A percentile compares a stretch with the other conserved stretches of the same genome.
Evolutionary conservation across 768 basidiomycete genomes (phyloP).

Genomic region (Steccherinum ochraceum): DNA sequence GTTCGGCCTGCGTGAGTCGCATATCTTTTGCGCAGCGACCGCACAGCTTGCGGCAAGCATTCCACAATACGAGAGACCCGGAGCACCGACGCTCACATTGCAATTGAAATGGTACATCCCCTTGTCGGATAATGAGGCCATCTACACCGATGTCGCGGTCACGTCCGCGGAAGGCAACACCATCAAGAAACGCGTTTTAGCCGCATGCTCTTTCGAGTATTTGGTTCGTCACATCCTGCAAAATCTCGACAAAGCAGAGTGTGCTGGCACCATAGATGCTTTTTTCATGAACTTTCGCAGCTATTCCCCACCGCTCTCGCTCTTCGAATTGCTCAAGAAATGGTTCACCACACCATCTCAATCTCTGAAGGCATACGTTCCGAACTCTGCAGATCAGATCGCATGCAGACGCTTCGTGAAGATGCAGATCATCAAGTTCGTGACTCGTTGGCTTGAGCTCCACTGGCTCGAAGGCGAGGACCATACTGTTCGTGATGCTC

Average conservation of each 20-base stretch:
- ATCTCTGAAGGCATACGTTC: not conserved
- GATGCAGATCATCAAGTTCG: conserved; percentile 50
- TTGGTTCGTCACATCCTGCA: not conserved
- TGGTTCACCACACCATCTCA: not conserved
- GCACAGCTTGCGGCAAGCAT: not conserved
- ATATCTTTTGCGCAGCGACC: not conserved
- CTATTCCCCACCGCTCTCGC: not conserved
- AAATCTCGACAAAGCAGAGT: not conserved
- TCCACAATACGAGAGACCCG: not conserved
- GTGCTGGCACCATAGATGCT: not conserved
- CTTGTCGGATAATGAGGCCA: not conserved
- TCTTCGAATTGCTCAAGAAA: not conserved
- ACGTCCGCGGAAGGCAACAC: not conserved
- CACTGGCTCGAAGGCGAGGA: conserved; percentile 45
- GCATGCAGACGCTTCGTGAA: conserved; percentile 23
- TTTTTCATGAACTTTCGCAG: not conserved
- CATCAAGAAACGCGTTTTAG: not conserved
- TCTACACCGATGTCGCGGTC: not conserved
- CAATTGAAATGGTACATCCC: not conserved
- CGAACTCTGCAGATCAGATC: not conserved
- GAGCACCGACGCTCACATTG: not conserved
- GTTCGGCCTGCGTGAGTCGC: not conserved
- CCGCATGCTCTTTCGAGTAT: not conserved
- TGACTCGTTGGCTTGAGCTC: conserved; percentile 63
- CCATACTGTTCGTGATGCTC: not conserved